Percentiles rank a stretch among this genome's conserved stretches.
Conservation (phyloP, 345 rosid genomes). For the Mallotus nudiflorus region DNA sequence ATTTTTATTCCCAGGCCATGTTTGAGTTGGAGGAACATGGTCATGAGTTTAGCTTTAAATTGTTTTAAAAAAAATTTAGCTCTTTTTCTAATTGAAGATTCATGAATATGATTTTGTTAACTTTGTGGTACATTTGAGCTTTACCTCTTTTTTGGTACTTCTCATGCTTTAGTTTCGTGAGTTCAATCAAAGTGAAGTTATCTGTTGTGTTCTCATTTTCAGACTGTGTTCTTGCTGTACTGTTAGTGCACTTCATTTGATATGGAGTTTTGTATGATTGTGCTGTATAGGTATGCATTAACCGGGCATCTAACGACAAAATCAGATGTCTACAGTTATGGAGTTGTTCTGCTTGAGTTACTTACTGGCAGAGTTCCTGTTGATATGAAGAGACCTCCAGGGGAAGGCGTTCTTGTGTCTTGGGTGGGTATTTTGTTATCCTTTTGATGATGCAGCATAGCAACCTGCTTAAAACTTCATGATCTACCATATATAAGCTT, state of each 20-base stretch:
- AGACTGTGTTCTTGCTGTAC: too few relatives aligned
- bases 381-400: constrained; percentile 75
- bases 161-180: neutral
- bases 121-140: neutral
- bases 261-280: neutral
- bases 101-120: neutral
- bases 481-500: too few relatives aligned
- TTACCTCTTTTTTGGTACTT: too few relatives aligned
- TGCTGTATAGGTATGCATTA: constrained; percentile 67
- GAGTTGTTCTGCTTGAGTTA: constrained; percentile 87
- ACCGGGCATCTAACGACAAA: constrained; percentile 93
- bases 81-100: neutral
- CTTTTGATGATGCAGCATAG: constrained; percentile 1
- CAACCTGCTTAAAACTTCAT: neutral
- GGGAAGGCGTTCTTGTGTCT: constrained; percentile 83
- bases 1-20: neutral
- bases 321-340: constrained; percentile 93
- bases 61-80: neutral
- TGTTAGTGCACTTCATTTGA: neutral
- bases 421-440: constrained; percentile 51
- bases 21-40: neutral
- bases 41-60: neutral
- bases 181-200: neutral
- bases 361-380: constrained; percentile 88
- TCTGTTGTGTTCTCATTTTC: neutral